Conservation (phyloP, 164 flowering plant species). For the Aristolochia californica region DNA sequence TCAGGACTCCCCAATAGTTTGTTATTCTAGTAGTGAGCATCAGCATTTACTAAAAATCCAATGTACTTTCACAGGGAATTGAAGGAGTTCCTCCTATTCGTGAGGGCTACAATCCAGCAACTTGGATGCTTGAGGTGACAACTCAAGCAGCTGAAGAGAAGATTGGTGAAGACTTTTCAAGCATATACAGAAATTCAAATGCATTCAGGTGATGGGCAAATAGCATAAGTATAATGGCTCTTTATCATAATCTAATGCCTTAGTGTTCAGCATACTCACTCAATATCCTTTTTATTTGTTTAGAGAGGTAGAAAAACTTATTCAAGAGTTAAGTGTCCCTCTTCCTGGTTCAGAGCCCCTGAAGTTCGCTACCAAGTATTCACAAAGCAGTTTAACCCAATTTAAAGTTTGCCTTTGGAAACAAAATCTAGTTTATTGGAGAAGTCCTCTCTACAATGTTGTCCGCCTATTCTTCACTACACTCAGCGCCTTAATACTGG, state of each 20-base stretch:
- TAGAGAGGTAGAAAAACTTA: conserved; percentile 65
- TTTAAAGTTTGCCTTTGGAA: conserved; percentile 63
- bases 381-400: conserved; percentile 41
- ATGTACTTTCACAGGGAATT: conserved; percentile 27
- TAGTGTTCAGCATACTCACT: not conserved
- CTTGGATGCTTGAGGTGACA: conserved; percentile 92
- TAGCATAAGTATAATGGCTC: no score
- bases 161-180: conserved; percentile 56
- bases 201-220: conserved; percentile 46
- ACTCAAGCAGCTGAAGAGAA: conserved; percentile 60
- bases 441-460: conserved; percentile 76
- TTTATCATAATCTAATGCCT: no score
- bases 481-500: conserved; percentile 51
- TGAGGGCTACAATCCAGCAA: conserved; percentile 80
- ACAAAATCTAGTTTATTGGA: conserved; percentile 84
- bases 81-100: conserved; percentile 51
- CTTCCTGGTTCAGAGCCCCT: conserved; percentile 54
- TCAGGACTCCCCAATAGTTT: no score
- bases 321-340: conserved; percentile 46
- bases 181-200: conserved; percentile 46
- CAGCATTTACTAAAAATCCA: no score
- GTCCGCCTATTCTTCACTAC: conserved; percentile 56
- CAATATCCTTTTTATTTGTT: not conserved
- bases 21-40: no score
- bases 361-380: conserved; percentile 39